Base-by-base conservation (phyloP, 2,329 filamentous ascomycete species). In the Colletotrichum lini region DNA sequence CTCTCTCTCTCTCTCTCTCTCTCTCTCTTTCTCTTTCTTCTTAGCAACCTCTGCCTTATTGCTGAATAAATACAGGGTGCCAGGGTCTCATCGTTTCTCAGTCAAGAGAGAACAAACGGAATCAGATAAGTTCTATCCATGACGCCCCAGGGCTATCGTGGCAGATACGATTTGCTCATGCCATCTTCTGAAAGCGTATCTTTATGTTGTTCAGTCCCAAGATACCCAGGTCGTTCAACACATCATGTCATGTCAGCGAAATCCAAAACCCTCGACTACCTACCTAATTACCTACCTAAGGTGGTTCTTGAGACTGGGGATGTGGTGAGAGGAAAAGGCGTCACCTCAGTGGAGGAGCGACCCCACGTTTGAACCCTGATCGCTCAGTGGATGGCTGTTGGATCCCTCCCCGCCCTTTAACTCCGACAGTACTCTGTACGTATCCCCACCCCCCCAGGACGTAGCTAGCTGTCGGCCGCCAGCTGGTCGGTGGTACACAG, bases 301-400 rank as follows among this genome's bases (percentile, higher is more conserved):
- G 35, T 38, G 35, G 8, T 38, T 38, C 35, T 38, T 21, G 53
- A 40, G 53, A 40, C 30, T 56, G 53, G 38, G n/a, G 35, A 40
- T 56, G 12, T 40, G 35, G 12, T 56, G 18, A 4, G 52, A 56
- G 50, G 23, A 12, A 15, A 53, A 40, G 57, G 65, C 30, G 35
- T 42, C 53, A 59, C 60, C 52, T 13, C 21, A 13, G 53, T 64
- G 60, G 66, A 58, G 47, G 45, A 52, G 30, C 15, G 61, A 60
- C 67, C 67, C 67, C 66, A 65, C 58, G 66, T 38, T 45, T 23
- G 10, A 58, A 40, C 38, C 35, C 60, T 44, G 44, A 50, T 58
- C 44, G 52, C 58, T 67, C n/a, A 56, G 57, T 68, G 66, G 23
- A 68, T 45, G 30, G 59, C 52, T 38, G 21, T 38, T 68, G 44